Evolutionary conservation across 2,329 filamentous ascomycete species (phyloP).

Genomic region (Colletotrichum horii): DNA sequence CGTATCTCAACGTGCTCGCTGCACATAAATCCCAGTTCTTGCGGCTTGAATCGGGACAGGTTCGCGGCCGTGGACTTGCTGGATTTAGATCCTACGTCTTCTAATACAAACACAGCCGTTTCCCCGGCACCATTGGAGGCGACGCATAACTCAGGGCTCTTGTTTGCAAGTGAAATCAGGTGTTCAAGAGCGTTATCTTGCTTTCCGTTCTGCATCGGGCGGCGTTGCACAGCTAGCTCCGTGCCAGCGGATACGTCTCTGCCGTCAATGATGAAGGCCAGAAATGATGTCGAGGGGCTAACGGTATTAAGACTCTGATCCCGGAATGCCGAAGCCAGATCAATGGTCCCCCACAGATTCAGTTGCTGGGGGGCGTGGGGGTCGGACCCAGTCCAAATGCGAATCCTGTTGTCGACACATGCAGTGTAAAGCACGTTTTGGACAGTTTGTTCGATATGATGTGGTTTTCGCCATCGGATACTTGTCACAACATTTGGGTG

Average conservation of each 20-base stretch:
- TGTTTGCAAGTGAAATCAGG: conserved; percentile 84
- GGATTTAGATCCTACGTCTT: conserved; percentile 78
- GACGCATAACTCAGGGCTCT: conserved; percentile 85
- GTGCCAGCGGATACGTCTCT: conserved; percentile 80
- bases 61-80: conserved; percentile 75
- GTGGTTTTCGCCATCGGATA: conserved; percentile 84
- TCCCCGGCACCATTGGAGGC: conserved; percentile 82
- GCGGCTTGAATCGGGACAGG: conserved; percentile 76
- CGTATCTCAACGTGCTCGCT: conserved; percentile 68
- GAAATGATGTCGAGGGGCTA: background rate
- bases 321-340: conserved; percentile 75
- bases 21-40: conserved; percentile 51
- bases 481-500: conserved; percentile 83
- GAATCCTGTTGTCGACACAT: conserved; percentile 78
- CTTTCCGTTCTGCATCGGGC: background rate
- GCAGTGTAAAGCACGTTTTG: conserved; percentile 92
- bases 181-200: conserved; percentile 77
- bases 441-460: conserved; percentile 76
- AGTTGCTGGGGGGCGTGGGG: conserved; percentile 73
- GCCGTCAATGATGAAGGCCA: conserved; percentile 80
- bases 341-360: conserved; percentile 80
- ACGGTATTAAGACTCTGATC: conserved; percentile 26
- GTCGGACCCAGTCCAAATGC: conserved; percentile 84
- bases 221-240: conserved; percentile 72
- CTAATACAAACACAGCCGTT: conserved; percentile 92